Conservation (phyloP, 345 rosid species). For the Ceriops tagal region DNA sequence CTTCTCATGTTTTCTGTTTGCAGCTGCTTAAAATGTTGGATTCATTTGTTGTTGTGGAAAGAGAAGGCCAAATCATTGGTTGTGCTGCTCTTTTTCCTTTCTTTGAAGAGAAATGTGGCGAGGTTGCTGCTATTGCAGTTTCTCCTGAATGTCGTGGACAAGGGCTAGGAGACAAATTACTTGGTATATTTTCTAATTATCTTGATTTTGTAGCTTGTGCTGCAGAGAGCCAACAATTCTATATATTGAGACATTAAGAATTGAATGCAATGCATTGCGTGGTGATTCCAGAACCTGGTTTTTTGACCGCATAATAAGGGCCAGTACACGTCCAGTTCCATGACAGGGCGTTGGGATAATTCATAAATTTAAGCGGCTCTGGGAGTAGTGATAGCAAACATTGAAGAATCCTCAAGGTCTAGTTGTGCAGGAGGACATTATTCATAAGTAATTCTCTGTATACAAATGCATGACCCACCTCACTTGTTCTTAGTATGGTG, state of each 20-base stretch:
- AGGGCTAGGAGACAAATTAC: slow-evolving; percentile 93
- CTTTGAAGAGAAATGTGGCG: slow-evolving; percentile 76
- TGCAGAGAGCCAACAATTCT: not conserved
- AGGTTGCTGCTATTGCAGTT: slow-evolving; percentile 92
- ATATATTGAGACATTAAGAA: not conserved
- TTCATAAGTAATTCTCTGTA: not conserved
- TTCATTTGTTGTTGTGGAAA: slow-evolving; percentile 69
- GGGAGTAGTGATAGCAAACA: no score
- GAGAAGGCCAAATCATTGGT: slow-evolving; percentile 90
- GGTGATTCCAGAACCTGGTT: no score
- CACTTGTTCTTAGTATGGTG: not conserved
- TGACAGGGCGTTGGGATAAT: no score
- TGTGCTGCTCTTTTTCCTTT: slow-evolving; percentile 91
- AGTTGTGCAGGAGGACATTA: no score
- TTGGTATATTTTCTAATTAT: slow-evolving; percentile 43
- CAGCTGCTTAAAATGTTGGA: slow-evolving; percentile 65
- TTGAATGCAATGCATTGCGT: no score
- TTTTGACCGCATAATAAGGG: no score
- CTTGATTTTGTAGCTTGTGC: not conserved
- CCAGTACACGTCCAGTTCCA: no score
- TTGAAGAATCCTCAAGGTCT: no score
- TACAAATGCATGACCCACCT: slow-evolving; percentile 1
- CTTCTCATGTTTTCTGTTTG: slow-evolving; percentile 15
- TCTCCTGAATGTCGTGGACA: slow-evolving; percentile 91
- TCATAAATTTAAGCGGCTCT: no score